A percentile compares a stretch with the other conserved stretches of the same genome.
These are phyloP conservation scores for Cucurbita pepo DNA, from an alignment of 306 rosid species.

Conservation along the genomic window DNA sequence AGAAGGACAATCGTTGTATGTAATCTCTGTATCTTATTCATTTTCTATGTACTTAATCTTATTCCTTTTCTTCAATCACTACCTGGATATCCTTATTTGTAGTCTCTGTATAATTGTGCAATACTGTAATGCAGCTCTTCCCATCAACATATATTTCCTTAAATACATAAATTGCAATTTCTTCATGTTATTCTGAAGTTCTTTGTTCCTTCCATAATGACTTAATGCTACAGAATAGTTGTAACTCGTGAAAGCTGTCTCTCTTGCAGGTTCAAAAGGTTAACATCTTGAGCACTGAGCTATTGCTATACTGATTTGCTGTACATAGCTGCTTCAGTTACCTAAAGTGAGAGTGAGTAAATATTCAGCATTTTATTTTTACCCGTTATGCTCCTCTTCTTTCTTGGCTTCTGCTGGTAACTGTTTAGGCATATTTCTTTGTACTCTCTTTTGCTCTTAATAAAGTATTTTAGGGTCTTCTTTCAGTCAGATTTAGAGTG, in stretches of 20 bases:
- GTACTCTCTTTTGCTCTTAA: not conserved
- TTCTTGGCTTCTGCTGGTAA: not conserved
- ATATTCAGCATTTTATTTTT: not conserved
- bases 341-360: not conserved
- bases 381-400: not conserved
- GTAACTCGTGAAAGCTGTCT: not conserved
- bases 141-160: not conserved
- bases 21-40: not conserved
- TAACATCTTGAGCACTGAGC: not conserved
- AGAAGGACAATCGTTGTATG: not conserved
- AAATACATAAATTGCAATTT: not conserved
- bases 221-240: not conserved
- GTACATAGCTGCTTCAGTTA: not conserved
- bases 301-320: not conserved
- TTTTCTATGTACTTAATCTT: not conserved
- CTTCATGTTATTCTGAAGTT: not conserved
- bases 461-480: not conserved
- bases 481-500: not conserved
- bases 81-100: not conserved
- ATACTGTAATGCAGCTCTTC: not conserved
- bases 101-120: not conserved
- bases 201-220: not conserved
- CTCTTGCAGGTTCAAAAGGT: constrained; percentile 6
- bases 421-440: not conserved
- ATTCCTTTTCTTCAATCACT: not conserved